Base-by-base conservation (phyloP, 2,329 filamentous ascomycete genomes). In the Nemania serpens region DNA sequence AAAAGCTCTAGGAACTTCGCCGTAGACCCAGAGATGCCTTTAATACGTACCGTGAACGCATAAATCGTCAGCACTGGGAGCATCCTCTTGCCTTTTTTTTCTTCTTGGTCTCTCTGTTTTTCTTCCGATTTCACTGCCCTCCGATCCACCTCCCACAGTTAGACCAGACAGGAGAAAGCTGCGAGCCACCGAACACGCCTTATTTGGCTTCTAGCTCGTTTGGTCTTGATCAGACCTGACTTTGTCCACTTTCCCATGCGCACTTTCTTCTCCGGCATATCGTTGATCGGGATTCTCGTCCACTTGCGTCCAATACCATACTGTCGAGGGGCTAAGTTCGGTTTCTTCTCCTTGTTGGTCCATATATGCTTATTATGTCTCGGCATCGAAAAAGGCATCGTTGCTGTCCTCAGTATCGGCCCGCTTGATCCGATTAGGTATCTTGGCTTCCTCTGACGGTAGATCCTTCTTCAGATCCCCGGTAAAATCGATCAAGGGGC, bases 401-500 rank as follows among this genome's bases (percentile, higher is more conserved):
- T 74, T 70, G 22, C 75, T 78, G 34, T 73, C 73, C 22, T 68
- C 68, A 2, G 75, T 77, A 54, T 77, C 75, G 1, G 72, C 63
- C 50, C 72, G 70, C 69, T 74, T 75, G 49, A 75, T 56, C 11
- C 58, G 58, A 5, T 66, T 62, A 5, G 66, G 52, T 15, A 13
- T 15, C 18, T 50, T 51, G 3, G 54, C 3, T 15, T 61, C 57
- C 11, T 55, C 66, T 29, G 70, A 59, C 3, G 82, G 82, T 39
- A 87, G 67, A 22, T 76, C 71, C 59, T 80, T 81, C 71, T 81
- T 81, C 70, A 87, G 45, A 59, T 87, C 84, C 11, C 79, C 69
- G 15, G 81, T 76, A 59, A 88, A 87, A 70, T 88, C 82, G 36
- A 87, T 77, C 49, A 86, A 72, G 1, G 83, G 81, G 0, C 83